Conservation (phyloP, 768 basidiomycete species). For the Suillus brevipes region DNA sequence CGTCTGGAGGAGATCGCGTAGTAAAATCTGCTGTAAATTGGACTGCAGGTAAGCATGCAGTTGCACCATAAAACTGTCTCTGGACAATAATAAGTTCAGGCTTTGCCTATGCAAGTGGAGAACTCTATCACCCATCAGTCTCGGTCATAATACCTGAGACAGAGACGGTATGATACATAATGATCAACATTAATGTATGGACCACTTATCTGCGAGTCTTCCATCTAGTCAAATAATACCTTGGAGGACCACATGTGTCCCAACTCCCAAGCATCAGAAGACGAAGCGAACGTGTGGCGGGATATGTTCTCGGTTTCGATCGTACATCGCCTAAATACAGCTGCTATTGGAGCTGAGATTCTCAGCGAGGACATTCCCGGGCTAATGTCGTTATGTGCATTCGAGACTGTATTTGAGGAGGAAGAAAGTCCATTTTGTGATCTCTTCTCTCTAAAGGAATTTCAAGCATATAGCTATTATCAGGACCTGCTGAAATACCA, state of each 20-base stretch:
- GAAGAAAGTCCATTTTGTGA: constrained; percentile 65
- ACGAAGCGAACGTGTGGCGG: constrained; percentile 54
- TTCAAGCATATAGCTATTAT: constrained; percentile 64
- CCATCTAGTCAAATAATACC: constrained; percentile 57
- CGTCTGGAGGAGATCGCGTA: constrained; percentile 56
- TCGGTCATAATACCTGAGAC: constrained; percentile 54
- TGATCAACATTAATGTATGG: background rate
- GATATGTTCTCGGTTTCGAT: constrained; percentile 55
- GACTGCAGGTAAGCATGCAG: constrained; percentile 48
- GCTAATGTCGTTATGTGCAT: constrained; percentile 76
- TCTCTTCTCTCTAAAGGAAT: constrained; percentile 68
- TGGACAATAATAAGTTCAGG: constrained; percentile 39
- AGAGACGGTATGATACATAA: constrained; percentile 39
- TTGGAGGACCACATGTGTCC: constrained; percentile 69
- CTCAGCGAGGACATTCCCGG: constrained; percentile 51
- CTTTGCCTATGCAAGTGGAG: constrained; percentile 54
- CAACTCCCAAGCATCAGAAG: constrained; percentile 45
- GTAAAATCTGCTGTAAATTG: constrained; percentile 70
- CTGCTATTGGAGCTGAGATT: constrained; percentile 64
- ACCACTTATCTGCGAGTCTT: constrained; percentile 4
- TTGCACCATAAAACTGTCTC: background rate
- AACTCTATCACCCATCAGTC: constrained; percentile 46
- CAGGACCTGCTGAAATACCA: constrained; percentile 81
- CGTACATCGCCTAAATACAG: constrained; percentile 55
- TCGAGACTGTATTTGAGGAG: constrained; percentile 65